A percentile compares a stretch with the other conserved stretches of the same genome.
phyloP scores from a whole-genome alignment of 2,329 filamentous ascomycete genomes.

The Aspergillus felis region DNA sequence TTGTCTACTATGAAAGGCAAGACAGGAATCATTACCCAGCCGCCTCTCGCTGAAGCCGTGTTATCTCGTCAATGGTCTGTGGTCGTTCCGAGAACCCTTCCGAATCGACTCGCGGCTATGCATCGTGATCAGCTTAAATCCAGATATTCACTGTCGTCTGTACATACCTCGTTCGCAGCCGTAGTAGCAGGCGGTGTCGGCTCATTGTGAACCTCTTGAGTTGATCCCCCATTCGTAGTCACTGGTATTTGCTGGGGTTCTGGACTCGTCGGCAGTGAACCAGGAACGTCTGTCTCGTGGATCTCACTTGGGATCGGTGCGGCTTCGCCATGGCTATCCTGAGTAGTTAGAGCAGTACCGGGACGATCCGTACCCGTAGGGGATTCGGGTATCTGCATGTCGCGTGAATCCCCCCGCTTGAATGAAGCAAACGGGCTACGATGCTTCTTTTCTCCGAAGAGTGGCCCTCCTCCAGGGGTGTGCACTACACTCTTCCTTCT shows the following conservation, averaged over 20 bases:
- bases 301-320: constrained; percentile 24
- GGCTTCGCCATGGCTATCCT: constrained; percentile 19
- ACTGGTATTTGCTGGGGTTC: constrained; percentile 15
- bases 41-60: constrained; percentile 43
- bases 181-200: constrained; percentile 15
- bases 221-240: constrained; percentile 26
- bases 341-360: constrained; percentile 26
- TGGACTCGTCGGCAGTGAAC: constrained; percentile 17
- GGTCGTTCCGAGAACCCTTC: constrained; percentile 40
- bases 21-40: constrained; percentile 27
- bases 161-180: constrained; percentile 22
- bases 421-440: constrained; percentile 42
- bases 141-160: not conserved
- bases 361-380: constrained; percentile 28
- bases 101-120: constrained; percentile 32
- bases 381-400: constrained; percentile 35
- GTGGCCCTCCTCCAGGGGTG: constrained; percentile 26
- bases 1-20: not conserved
- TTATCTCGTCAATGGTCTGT: constrained; percentile 43
- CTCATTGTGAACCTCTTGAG: constrained; percentile 14
- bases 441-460: constrained; percentile 39
- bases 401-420: constrained; percentile 38
- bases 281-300: constrained; percentile 19
- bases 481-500: constrained; percentile 42
- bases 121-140: constrained; percentile 9